Conservation (phyloP, 345 rosid species). For the Trapa incisa region DNA sequence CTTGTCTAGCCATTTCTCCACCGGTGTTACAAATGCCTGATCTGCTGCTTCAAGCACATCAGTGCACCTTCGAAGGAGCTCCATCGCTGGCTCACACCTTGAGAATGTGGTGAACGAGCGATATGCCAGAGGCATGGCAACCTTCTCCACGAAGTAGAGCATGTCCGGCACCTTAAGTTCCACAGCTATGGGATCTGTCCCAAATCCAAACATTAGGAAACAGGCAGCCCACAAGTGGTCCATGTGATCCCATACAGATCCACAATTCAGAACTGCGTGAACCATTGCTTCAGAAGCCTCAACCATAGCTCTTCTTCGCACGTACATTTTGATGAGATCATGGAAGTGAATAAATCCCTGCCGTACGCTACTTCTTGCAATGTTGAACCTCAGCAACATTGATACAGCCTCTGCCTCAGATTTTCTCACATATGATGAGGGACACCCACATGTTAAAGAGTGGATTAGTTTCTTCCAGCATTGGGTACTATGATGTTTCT, state of each 20-base stretch:
- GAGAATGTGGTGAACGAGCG: slow-evolving; percentile 67
- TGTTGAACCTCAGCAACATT: slow-evolving; percentile 69
- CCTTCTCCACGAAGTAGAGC: slow-evolving; percentile 41
- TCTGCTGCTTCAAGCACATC: slow-evolving; percentile 79
- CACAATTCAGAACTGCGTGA: slow-evolving; percentile 57
- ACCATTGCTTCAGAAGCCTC: slow-evolving; percentile 58
- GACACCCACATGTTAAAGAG: slow-evolving; percentile 58
- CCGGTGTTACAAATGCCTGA: slow-evolving; percentile 72
- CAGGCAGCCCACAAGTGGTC: slow-evolving; percentile 85
- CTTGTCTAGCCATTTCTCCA: slow-evolving; percentile 71
- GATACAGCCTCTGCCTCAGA: slow-evolving; percentile 78
- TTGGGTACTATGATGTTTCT: slow-evolving; percentile 41
- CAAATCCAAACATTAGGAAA: slow-evolving; percentile 64
- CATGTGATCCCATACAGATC: slow-evolving; percentile 35
- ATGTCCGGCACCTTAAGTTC: slow-evolving; percentile 65
- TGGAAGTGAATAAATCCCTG: slow-evolving; percentile 50
- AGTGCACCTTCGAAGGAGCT: slow-evolving; percentile 79
- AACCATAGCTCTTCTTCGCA: slow-evolving; percentile 35
- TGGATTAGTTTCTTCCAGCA: slow-evolving; percentile 43
- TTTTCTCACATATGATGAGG: slow-evolving; percentile 44
- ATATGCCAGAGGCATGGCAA: slow-evolving; percentile 65
- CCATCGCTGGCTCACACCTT: slow-evolving; percentile 66
- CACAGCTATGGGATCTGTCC: slow-evolving; percentile 45
- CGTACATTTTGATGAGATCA: slow-evolving; percentile 59
- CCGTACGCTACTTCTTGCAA: slow-evolving; percentile 57